Evolutionary conservation across 768 basidiomycete genomes (phyloP), one percentile per base, ranked within the genome.

Genomic region (Neoboletus subvelutipes): DNA sequence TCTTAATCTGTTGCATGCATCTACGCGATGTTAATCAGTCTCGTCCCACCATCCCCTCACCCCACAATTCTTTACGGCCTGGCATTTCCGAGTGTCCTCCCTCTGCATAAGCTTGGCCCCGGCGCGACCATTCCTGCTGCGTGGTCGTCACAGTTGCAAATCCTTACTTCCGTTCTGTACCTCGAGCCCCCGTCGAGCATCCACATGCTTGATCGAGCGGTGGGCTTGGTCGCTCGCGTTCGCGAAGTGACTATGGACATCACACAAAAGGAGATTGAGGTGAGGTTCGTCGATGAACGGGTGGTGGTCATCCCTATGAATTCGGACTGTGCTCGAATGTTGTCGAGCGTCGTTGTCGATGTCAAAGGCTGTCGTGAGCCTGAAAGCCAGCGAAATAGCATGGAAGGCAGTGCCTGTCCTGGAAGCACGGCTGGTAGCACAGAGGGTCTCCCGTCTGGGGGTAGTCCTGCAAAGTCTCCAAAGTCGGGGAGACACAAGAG

Each of bases 161-260:
- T 79, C 41, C 70, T 86, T 22, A 75, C 70, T 3, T 72, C 77
- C 41, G 61, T 77, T 18, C 80, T 83, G 36, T 80, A 81, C 28
- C 78, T 87, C 40, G 80, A 83, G 24, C 64, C 77, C 28, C 87
- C 83, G 3, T 67, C 70, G 0, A 74, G 73, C 18, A 69, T 85
- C 10, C 85, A 87, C 66, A 78, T 80, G 33, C 74, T 87, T 45
- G 87, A 88, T 73, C 78, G 79, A 61, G 77, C 84, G 22, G 81
- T 80, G 6, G 84, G 83, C 45, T 70, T 87, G 28, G 76, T 82
- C 15, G 77, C 76, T 47, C 73, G 87, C 36, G 69, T 86, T 31
- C 75, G 78, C 43, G 79, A 87, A 63, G 80, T 90, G n/a, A 73
- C 76, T 9, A 85, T 89, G 71, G 83, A 91, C 65, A 63, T 89